A percentile compares a stretch with the other conserved stretches of the same genome.
phyloP scores from a whole-genome alignment of 2,329 filamentous ascomycete species.

The Penicillium sp. region DNA sequence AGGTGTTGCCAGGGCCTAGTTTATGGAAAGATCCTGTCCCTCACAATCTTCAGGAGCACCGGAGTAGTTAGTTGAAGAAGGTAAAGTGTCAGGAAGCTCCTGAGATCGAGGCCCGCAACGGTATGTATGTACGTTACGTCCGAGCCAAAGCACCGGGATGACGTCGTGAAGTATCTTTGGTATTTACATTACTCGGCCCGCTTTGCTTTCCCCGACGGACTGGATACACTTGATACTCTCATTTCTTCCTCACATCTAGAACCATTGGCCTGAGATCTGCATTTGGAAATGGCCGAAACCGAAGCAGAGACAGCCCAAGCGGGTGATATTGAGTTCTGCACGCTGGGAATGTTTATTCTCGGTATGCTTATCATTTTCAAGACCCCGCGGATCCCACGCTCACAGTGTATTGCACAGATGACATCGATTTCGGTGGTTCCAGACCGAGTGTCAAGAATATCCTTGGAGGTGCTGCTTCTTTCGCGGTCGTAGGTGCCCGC shows the following conservation, averaged over 20 bases:
- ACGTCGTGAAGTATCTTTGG: constrained; percentile 12
- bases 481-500: constrained; percentile 79
- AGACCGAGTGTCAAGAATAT: constrained; percentile 66
- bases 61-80: constrained; percentile 5
- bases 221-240: constrained; percentile 5
- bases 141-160: constrained; percentile 1
- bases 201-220: constrained; percentile 2
- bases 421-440: constrained; percentile 77
- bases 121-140: constrained; percentile 2
- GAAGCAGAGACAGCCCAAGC: neutral
- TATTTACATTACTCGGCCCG: constrained; percentile 17
- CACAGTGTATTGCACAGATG: constrained; percentile 54
- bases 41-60: constrained; percentile 2
- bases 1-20: neutral
- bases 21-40: neutral
- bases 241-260: neutral
- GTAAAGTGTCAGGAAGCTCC: constrained; percentile 14
- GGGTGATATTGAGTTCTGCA: constrained; percentile 51
- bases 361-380: constrained; percentile 38
- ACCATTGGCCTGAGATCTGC: neutral
- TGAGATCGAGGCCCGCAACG: constrained; percentile 14
- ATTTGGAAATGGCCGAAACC: constrained; percentile 15
- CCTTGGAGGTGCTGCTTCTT: constrained; percentile 84
- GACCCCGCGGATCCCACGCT: constrained; percentile 11
- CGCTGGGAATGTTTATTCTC: constrained; percentile 60